Evolutionary conservation across 768 basidiomycete species (phyloP).

Genomic region (Rhodotorula paludigena): DNA sequence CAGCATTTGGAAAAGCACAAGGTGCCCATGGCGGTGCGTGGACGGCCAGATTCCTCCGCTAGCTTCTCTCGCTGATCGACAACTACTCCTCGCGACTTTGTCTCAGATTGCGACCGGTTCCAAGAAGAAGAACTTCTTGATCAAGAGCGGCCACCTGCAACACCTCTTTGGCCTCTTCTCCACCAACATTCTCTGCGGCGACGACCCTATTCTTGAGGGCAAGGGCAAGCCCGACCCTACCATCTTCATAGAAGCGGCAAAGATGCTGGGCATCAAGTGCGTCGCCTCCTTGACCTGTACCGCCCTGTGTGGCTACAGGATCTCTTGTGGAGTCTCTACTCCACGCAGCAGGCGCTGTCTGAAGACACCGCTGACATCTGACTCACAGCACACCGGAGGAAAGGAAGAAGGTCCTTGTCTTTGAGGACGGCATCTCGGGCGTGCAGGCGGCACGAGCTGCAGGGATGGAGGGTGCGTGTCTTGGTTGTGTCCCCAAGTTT

Average conservation of each 20-base stretch:
- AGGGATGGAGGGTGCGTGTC: slow-evolving; percentile 69
- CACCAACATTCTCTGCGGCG: slow-evolving; percentile 64
- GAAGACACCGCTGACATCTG: not conserved
- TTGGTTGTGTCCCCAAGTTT: too few relatives aligned
- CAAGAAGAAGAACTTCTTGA: slow-evolving; percentile 59
- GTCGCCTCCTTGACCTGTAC: not conserved
- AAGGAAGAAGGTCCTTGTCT: slow-evolving; percentile 63
- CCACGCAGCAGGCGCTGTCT: too few relatives aligned
- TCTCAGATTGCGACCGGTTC: slow-evolving; percentile 62
- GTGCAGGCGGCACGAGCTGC: slow-evolving; percentile 75
- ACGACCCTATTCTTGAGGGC: slow-evolving; percentile 53
- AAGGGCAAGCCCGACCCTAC: slow-evolving; percentile 76
- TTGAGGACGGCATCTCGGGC: slow-evolving; percentile 75
- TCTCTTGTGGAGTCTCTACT: not conserved
- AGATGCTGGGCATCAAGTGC: slow-evolving; percentile 50
- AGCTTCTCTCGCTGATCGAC: not conserved
- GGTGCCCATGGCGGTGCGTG: slow-evolving; percentile 66
- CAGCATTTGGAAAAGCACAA: slow-evolving; percentile 62
- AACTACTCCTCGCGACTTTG: not conserved
- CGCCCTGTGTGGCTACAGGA: not conserved
- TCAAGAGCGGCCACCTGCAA: slow-evolving; percentile 63
- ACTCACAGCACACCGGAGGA: slow-evolving; percentile 47
- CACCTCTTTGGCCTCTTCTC: slow-evolving; percentile 62
- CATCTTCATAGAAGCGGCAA: slow-evolving; percentile 70
- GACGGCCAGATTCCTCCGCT: not conserved